Evolutionary conservation across 1,284 basidiomycete genomes (phyloP), one percentile per base, ranked within the genome.

Genomic region (Blastosporella zonata): DNA sequence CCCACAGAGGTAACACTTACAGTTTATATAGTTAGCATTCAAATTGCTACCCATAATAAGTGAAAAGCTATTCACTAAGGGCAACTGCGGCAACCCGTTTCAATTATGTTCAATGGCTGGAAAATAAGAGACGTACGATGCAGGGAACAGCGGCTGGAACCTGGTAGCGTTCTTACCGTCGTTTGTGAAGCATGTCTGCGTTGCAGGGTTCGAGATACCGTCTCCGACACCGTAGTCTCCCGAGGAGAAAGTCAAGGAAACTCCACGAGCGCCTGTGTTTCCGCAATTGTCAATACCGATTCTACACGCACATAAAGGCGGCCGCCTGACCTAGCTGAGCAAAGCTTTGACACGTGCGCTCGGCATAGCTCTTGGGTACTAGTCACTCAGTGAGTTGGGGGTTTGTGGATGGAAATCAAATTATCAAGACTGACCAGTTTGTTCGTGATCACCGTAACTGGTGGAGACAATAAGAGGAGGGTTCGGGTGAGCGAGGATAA

Each of bases 141-240:
- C 72, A n/a, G 82, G 82, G 71, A 89, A 88, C 2, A 57, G 55
- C 9, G 85, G 84, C 13, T 82, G 56, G 67, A 90, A 89, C 37
- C 65, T 62, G 2, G 72, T 75, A 10, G 47, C 61, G 55, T 84
- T 82, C 25, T 56, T 67, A 5, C 77, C 82, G 50, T 81, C 75
- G 59, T 88, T 88, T 18, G 77, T 74, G 44, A 74, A 63, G 63
- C 87, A 90, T 33, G 61, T 25, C 43, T 79, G 74, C 12, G 70
- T 73, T 0, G 66, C 66, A 27, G 79, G 75, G 56, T 81, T 53
- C 0, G 70, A 29, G 50, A 78, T 61, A 5, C 76, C 74, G 58
- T 82, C 81, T 12, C 85, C 87, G 7, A 88, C 87, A 44, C 87
- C 87, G 13, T 65, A 67, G 54, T 90, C 87, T 21, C 87, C 87